Evolutionary conservation across 1,284 basidiomycete genomes (phyloP), one percentile per base, ranked within the genome.

Genomic region (Taiwanofungus camphoratus): DNA sequence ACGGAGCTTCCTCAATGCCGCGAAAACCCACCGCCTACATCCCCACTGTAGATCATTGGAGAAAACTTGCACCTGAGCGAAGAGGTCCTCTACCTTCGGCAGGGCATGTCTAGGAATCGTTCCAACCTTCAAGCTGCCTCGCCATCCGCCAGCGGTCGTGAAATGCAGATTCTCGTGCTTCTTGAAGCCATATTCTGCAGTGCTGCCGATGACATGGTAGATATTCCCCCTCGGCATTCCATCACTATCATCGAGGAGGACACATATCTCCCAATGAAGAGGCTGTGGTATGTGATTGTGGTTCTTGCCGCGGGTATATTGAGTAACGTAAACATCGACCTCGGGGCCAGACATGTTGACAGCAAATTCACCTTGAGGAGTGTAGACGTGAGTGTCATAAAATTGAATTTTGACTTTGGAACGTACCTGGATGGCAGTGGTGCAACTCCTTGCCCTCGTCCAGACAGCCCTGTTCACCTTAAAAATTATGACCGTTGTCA

Each of bases 151-250:
- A 13, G 27, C 13, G 11, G 30, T 34, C 9, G 32, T 44, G 41
- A 41, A 49, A 6, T 23, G 33, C 7, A 38, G 18, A 20, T 35
- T n/a, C 5, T 36, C 45, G 9, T 7, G 9, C 8, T 29, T 8
- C 18, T 38, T 12, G 26, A 36, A 32, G 16, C 22, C 12, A 21
- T 37, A 50, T 2, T 41, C 33, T 13, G 39, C 41, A 2, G 29
- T 13, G 3, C 44, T 48, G 6, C 51, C 52, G 1, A 32, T 30
- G 18, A 52, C 36, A 41, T 27, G 48, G 37, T 45, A 52, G 8
- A 31, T 19, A 21, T 31, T 46, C 15, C 44, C 52, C n/a, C 42
- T 9, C 7, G 36, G 30, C n/a, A 16, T 26, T 4, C 31, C 37
- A 24, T 27, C 19, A 5, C 30, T 9, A 21, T 39, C 40, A n/a